A percentile compares a stretch with the other conserved stretches of the same genome.
Evolutionary conservation across 306 rosid species (phyloP).

Genomic region (Inga laurina): DNA sequence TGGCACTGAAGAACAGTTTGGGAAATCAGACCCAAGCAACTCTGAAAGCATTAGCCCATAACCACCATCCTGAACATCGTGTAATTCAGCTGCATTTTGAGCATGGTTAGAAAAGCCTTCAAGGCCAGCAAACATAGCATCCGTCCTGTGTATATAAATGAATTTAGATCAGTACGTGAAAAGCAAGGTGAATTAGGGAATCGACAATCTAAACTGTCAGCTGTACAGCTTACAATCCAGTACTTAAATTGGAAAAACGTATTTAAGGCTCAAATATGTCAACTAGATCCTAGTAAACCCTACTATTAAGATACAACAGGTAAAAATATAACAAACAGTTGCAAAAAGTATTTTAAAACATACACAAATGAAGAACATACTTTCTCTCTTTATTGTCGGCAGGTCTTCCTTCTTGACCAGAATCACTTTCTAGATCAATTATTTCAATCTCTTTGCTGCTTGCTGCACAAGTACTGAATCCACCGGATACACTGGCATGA

Average conservation of each 20-base stretch:
- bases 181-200: constrained; percentile 28
- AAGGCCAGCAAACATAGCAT: constrained; percentile 61
- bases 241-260: constrained; percentile 3
- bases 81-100: constrained; percentile 62
- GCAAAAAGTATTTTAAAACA: constrained; percentile 7
- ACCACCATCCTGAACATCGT: constrained; percentile 94
- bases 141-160: constrained; percentile 63
- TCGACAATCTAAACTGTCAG: constrained; percentile 25
- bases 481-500: constrained; percentile 54
- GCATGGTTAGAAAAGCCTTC: constrained; percentile 70
- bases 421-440: constrained; percentile 84
- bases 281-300: constrained; percentile 25
- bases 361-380: constrained; percentile 46
- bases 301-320: background rate
- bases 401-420: constrained; percentile 56
- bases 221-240: background rate
- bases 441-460: constrained; percentile 84
- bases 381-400: constrained; percentile 59
- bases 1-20: constrained; percentile 78
- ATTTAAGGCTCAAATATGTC: constrained; percentile 8
- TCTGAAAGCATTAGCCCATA: constrained; percentile 93
- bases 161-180: constrained; percentile 34
- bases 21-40: constrained; percentile 74
- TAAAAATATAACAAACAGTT: constrained; percentile 19
- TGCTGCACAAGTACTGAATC: constrained; percentile 47